Evolutionary conservation across 2,329 filamentous ascomycete genomes (phyloP), one percentile per base, ranked within the genome.

Genomic region (Pseudogymnoascus sp.): DNA sequence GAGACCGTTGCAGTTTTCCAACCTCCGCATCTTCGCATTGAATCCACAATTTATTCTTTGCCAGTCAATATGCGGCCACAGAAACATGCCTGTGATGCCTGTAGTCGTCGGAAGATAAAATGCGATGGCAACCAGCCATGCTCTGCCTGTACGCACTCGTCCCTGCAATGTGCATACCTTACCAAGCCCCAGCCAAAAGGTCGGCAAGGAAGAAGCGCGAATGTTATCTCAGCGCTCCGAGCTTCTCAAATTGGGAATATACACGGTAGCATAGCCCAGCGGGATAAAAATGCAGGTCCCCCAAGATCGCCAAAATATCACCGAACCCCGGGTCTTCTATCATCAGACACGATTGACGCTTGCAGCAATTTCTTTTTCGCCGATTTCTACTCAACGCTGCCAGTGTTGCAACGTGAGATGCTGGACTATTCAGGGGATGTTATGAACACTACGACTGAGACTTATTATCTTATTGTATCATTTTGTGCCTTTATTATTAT

Each of bases 31-130:
- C 26, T 16, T 56, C 29, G 6, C n/a, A 56, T 56, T 19, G 10
- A 56, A 56, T 19, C 16, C 50, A 10, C 29, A 56, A 56, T 33
- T 33, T 56, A 33, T 19, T 56, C 64, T 50, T 44, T 61, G 33
- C 40, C 26, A n/a, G 40, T 64, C 47, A 47, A 44, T 21, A 47
- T 63, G n/a, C 62, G 64, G 14, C 63, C 63, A 60, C 63, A 63
- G 31, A 53, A 37, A 21, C 60, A 61, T 21, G 47, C 64, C 21
- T 65, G 64, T 47, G 62, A 65, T 59, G 53, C 63, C 6, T 65
- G 64, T 40, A 63, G 62, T 24, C 62, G 56, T 21, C 29, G 59
- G 13, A 65, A 64, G 59, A 63, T 59, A 62, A 44, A 38, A 13
- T 65, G 64, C 26, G 62, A 65, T 59, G 33, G 38, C 24, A 63